Evolutionary conservation across 2,329 filamentous ascomycete species (phyloP), one percentile per base, ranked within the genome.

Genomic region (Cordyceps fumosorosea): DNA sequence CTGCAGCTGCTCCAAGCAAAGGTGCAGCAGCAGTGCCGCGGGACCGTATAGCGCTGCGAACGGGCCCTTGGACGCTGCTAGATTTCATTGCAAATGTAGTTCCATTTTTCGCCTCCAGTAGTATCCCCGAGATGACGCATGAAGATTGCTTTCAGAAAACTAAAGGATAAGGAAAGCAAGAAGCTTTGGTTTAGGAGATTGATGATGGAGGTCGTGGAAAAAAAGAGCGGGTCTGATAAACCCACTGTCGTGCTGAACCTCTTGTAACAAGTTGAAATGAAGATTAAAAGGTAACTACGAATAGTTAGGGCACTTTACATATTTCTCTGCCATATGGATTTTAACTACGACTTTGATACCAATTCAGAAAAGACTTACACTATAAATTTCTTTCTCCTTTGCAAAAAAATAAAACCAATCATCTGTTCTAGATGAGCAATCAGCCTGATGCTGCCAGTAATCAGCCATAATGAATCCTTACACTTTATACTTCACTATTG

Each of bases 1-100:
- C 60, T n/a, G 14, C 32, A 42, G 54, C 40, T 32, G 54, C 47
- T 62, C 50, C 54, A 22, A 47, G 50, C 32, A 56, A 51, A 55
- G 51, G 42, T 60, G 47, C 54, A 52, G 24, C 14, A 32, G 42
- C 20, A 54, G 48, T 55, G 59, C 59, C 40, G 22, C 24, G 51
- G 42, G 59, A 61, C 60, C 55, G 47, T 16, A 62, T 58, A 54
- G 40, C 55, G 37, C 54, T 54, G 54, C 55, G 37, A 47, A 57
- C 53, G 26, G 60, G 53, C 32, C 60, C 53, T 55, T 42, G 53
- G 48, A 62, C 60, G 53, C 54, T 45, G 60, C 54, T 62, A 16
- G 60, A 40, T 57, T 57, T 62, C 60, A 62, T 62, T 22, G 37
- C 32, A 29, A 14, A 8, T 20, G 11, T 5, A 2, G 22, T 6